Conservation (phyloP, 352 stramenopile species). For the Phytophthora multivora region DNA sequence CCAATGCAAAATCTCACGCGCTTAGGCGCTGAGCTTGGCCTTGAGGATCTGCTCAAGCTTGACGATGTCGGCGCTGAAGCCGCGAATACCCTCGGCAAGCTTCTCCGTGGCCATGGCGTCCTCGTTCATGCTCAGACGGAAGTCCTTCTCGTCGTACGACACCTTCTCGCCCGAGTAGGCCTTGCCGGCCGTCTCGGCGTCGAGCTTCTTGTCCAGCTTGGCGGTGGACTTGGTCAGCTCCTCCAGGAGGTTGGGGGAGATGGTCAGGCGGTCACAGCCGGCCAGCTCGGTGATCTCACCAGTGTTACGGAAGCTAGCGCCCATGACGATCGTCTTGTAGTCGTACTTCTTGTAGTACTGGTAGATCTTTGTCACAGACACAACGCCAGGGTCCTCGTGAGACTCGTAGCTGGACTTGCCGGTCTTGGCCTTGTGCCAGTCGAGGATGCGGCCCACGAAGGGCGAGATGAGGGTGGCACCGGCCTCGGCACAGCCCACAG, state of each 20-base stretch:
- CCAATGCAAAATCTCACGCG: not conserved
- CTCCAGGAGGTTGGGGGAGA: conserved; percentile 95
- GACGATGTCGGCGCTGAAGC: conserved; percentile 97
- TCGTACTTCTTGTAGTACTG: conserved; percentile 99
- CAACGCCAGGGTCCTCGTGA: conserved; percentile 96
- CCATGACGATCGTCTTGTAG: conserved; percentile 96
- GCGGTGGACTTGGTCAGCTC: conserved; percentile 83
- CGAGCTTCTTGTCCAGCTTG: conserved; percentile 85
- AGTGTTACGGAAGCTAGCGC: conserved; percentile 94
- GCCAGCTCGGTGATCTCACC: conserved; percentile 97
- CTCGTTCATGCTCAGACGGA: conserved; percentile 98
- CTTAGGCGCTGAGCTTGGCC: conserved; percentile 90
- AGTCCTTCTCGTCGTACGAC: conserved; percentile 93
- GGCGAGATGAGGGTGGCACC: conserved; percentile 96
- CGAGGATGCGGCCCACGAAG: conserved; percentile 96
- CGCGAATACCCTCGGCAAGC: conserved; percentile 97
- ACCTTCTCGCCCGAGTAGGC: conserved; percentile 81
- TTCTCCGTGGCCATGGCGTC: conserved; percentile 98
- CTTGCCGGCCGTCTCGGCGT: conserved; percentile 67
- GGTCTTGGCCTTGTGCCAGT: conserved; percentile 97
- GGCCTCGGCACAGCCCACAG: conserved; percentile 94
- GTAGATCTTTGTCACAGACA: conserved; percentile 97
- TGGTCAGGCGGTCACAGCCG: conserved; percentile 98
- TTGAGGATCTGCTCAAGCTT: conserved; percentile 99
- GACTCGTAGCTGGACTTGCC: conserved; percentile 92